phyloP scores from a whole-genome alignment of 1,284 basidiomycete genomes.

The Mycena sp. region DNA sequence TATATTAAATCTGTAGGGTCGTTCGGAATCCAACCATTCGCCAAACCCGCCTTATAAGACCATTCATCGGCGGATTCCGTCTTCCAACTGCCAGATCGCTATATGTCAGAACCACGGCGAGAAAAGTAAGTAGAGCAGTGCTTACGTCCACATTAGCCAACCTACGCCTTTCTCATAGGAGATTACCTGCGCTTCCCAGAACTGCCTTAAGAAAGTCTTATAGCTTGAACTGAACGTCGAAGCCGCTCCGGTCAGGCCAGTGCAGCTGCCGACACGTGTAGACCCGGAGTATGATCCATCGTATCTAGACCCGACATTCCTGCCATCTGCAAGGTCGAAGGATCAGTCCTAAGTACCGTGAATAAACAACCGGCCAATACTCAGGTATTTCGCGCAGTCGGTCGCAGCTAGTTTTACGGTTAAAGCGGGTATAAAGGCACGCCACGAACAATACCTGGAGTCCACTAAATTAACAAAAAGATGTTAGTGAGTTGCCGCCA shows the following conservation, averaged over 20 bases:
- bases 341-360: too few species aligned
- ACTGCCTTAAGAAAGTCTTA: conserved; percentile 85
- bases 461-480: too few species aligned
- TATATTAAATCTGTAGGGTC: conserved; percentile 50
- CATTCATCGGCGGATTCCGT: conserved; percentile 79
- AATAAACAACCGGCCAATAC: too few species aligned
- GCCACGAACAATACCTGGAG: conserved; percentile 43
- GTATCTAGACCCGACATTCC: conserved; percentile 76
- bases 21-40: conserved; percentile 85
- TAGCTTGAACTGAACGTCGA: conserved; percentile 79
- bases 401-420: conserved; percentile 60
- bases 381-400: conserved; percentile 87
- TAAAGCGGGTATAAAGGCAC: not conserved
- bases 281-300: conserved; percentile 65
- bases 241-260: conserved; percentile 74
- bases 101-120: not conserved
- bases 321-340: too few species aligned
- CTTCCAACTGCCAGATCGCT: conserved; percentile 53
- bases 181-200: conserved; percentile 86
- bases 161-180: conserved; percentile 72
- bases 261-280: conserved; percentile 74
- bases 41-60: conserved; percentile 81
- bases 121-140: not conserved
- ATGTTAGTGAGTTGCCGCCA: too few species aligned
- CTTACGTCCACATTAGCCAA: conserved; percentile 80